Conservation (phyloP, 1,284 basidiomycete genomes). For the Sanghuangporus weigelae region DNA sequence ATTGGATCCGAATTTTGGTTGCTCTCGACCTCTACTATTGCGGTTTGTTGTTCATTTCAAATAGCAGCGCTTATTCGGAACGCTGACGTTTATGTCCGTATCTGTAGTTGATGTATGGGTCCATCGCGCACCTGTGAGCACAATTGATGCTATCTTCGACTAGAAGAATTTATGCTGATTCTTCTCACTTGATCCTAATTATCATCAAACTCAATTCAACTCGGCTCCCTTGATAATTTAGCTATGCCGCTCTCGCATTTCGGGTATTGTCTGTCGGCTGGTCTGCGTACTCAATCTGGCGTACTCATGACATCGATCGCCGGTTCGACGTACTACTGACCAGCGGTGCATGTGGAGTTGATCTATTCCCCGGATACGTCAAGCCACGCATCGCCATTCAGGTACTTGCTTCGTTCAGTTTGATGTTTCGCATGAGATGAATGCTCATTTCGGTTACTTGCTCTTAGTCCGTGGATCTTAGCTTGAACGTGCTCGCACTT, state of each 20-base stretch:
- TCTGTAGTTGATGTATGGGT: constrained; percentile 34
- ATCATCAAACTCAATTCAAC: not conserved
- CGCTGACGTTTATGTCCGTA: not conserved
- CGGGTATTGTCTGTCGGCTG: constrained; percentile 43
- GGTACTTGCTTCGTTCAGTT: not conserved
- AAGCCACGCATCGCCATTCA: constrained; percentile 24
- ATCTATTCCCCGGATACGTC: constrained; percentile 44
- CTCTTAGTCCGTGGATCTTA: constrained; percentile 42
- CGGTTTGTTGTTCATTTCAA: constrained; percentile 19
- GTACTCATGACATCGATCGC: constrained; percentile 32
- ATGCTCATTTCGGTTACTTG: not conserved
- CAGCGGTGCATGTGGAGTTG: constrained; percentile 38
- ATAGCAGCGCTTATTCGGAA: not conserved
- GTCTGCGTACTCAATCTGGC: constrained; percentile 48
- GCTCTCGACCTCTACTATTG: constrained; percentile 46
- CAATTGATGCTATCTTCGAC: not conserved
- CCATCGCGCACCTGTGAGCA: constrained; percentile 42
- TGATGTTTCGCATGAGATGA: not conserved
- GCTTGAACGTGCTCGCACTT: constrained; percentile 37
- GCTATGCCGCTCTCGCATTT: constrained; percentile 40
- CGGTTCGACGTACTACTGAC: constrained; percentile 37
- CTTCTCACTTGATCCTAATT: not conserved
- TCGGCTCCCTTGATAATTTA: not conserved
- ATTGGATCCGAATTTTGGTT: constrained; percentile 57
- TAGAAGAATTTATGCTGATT: not conserved